Conservation (phyloP, 2,329 filamentous ascomycete genomes). For the Pseudocercospora crystallina region DNA sequence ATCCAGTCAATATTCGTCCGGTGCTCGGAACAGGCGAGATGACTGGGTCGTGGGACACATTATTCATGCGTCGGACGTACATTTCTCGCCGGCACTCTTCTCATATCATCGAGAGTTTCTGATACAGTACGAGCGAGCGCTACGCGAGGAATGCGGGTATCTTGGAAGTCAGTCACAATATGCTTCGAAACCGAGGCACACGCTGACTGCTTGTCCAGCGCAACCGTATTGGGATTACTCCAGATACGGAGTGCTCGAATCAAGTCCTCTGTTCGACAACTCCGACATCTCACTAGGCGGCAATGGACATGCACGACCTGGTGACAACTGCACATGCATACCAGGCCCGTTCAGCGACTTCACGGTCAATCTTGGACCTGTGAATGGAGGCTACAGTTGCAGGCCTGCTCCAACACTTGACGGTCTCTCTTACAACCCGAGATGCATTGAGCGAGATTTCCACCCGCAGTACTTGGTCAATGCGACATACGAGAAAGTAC, state of each 20-base stretch:
- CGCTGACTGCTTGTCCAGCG: conserved; percentile 24
- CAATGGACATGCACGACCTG: conserved; percentile 22
- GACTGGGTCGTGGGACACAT: conserved; percentile 32
- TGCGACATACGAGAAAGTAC: conserved; percentile 12
- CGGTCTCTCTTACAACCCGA: conserved; percentile 34
- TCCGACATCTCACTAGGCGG: conserved; percentile 43
- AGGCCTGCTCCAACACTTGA: conserved; percentile 31
- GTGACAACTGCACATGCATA: conserved; percentile 55
- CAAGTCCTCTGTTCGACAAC: conserved; percentile 57
- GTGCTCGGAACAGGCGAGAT: conserved; percentile 26
- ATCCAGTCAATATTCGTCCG: conserved; percentile 7
- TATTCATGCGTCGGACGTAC: conserved; percentile 19
- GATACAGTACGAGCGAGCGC: conserved; percentile 44
- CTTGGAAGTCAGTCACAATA: conserved; percentile 7
- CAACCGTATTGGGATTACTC: conserved; percentile 55
- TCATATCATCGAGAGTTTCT: conserved; percentile 45
- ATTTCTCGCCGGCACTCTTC: conserved; percentile 31
- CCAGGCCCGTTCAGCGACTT: conserved; percentile 52
- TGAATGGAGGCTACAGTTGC: conserved; percentile 32
- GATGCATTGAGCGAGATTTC: conserved; percentile 34
- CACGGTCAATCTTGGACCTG: conserved; percentile 50
- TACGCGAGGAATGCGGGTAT: conserved; percentile 38
- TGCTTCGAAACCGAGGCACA: conserved; percentile 8
- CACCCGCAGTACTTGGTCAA: not conserved
- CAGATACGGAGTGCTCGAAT: conserved; percentile 39